Conservation (phyloP, 768 basidiomycete genomes). For the Glaciozyma antarctica region DNA sequence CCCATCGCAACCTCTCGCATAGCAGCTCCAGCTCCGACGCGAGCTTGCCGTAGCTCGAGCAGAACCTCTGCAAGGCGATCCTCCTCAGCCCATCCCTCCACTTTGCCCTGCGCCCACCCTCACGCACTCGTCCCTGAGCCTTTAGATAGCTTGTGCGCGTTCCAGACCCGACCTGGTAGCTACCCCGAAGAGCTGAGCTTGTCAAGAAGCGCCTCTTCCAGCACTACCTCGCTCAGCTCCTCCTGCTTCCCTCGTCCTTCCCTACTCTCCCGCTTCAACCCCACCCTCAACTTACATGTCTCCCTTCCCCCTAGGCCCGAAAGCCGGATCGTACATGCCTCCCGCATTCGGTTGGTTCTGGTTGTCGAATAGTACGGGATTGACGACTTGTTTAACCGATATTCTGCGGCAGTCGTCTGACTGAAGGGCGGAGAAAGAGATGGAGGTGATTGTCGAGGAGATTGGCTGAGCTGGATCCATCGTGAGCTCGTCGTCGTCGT, state of each 20-base stretch:
- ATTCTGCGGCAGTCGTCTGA: conserved; percentile 79
- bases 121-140: too few species aligned
- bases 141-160: too few species aligned
- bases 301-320: conserved; percentile 77
- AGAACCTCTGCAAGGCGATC: too few species aligned
- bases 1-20: neutral
- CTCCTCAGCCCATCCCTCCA: too few species aligned
- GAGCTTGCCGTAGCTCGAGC: too few species aligned
- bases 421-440: conserved; percentile 88
- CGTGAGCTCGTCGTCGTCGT: neutral
- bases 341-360: conserved; percentile 82
- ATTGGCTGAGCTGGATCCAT: conserved; percentile 80
- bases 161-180: too few species aligned
- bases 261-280: neutral
- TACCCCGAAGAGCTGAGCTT: too few species aligned
- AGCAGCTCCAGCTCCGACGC: neutral
- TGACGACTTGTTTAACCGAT: conserved; percentile 95
- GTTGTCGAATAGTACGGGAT: conserved; percentile 85
- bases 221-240: neutral
- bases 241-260: neutral
- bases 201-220: too few species aligned
- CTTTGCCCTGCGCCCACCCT: too few species aligned
- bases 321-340: conserved; percentile 87
- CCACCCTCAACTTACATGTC: conserved; percentile 63
- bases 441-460: conserved; percentile 68